Base-by-base conservation (phyloP, 495 filamentous ascomycete species). In the Penicillium steckii region DNA sequence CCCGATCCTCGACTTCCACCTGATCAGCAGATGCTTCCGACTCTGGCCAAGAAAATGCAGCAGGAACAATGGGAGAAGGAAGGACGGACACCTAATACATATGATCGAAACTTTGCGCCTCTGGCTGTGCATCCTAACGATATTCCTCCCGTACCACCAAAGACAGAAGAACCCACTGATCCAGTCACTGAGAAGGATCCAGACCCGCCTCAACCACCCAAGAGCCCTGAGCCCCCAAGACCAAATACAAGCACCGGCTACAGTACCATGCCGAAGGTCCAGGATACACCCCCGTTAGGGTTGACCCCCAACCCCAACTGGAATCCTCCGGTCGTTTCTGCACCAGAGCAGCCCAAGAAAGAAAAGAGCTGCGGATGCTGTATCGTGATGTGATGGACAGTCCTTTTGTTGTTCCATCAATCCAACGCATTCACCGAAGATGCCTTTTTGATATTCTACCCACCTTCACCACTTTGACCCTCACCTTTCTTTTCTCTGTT, bases 51-150 rank as follows among this genome's bases (percentile, higher is more conserved):
- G 60, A 82, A 88, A 54, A 79, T 97, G 70, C 87, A 91, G 64
- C 94, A 97, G 75, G 90, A 97, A 66, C 90, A 94, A 64, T 95
- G 90, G 91, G 91, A 91, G 70, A 85, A 84, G 58, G 91, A 96
- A 70, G 91, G 91, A 44, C 88, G 88, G 45, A 85, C 85, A 52
- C 89, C 88, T 4, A 88, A 79, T 41, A 80, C 85, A 25, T 95
- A 93, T 66, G 92, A 95, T 66, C 85, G 82, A 54, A 82, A 94
- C 59, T 89, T 95, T 72, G 83, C 84, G 22, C 86, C 90, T 24
- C 74, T 96, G 26, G 88, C 88, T 17, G 75, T 79, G 45, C 78
- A 74, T 3, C 75, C 79, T 1, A 73, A 80, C 17, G 62, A 68
- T 17, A 42, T 57, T 46, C 62, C 55, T 8, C 65, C 46, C 33